Percentiles rank a stretch among this genome's conserved stretches.
These are phyloP conservation scores for Alternaria arborescens DNA, from an alignment of 2,329 filamentous ascomycete species.

Conservation along the genomic window DNA sequence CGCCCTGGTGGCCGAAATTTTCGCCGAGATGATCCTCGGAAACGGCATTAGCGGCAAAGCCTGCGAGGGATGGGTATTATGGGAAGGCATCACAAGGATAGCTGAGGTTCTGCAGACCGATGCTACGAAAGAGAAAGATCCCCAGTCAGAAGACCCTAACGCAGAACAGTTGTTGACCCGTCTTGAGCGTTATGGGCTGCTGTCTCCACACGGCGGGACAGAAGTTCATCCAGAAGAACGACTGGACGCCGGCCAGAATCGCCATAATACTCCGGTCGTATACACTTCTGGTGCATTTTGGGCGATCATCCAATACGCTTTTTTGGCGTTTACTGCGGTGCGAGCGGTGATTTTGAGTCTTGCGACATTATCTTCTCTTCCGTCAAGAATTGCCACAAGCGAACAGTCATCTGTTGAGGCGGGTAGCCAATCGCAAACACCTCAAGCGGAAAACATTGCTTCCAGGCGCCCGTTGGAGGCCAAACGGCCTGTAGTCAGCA, in stretches of 20 bases:
- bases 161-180: conserved; percentile 50
- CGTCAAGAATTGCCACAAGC: conserved; percentile 59
- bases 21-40: conserved; percentile 89
- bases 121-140: conserved; percentile 40
- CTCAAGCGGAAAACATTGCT: conserved; percentile 40
- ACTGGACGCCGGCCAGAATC: conserved; percentile 24
- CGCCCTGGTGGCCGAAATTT: conserved; percentile 82
- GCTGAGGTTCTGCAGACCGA: conserved; percentile 58
- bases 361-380: conserved; percentile 72
- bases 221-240: conserved; percentile 27
- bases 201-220: conserved; percentile 51
- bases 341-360: conserved; percentile 72
- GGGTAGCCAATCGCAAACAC: conserved; percentile 42
- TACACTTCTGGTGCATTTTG: conserved; percentile 59
- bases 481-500: conserved; percentile 75
- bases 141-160: conserved; percentile 40
- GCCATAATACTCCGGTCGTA: conserved; percentile 27
- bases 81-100: conserved; percentile 81
- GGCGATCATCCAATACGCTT: conserved; percentile 61
- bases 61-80: conserved; percentile 88
- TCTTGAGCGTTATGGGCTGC: conserved; percentile 66
- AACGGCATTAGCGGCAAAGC: conserved; percentile 81
- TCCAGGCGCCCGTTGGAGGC: conserved; percentile 42
- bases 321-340: conserved; percentile 66
- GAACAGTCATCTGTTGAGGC: conserved; percentile 41